Base-by-base conservation (phyloP, 2,329 filamentous ascomycete species). In the Hawksworthiomyces lignivorus region DNA sequence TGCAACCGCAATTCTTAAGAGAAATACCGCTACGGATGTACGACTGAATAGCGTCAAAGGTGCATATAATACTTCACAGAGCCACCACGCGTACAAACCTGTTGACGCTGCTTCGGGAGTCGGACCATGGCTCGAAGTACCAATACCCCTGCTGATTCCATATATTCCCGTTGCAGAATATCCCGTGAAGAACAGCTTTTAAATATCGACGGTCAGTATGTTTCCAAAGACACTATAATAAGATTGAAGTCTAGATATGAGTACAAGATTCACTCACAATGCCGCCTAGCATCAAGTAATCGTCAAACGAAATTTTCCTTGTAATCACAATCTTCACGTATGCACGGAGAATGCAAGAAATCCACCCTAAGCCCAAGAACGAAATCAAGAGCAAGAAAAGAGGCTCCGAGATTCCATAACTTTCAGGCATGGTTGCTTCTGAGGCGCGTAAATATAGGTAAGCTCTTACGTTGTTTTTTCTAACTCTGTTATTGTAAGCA, bases 231-330 rank as follows among this genome's bases (percentile, higher is more conserved):
- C 11, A 12, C n/a, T n/a, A n/a, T n/a, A n/a, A n/a, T n/a, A n/a
- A n/a, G n/a, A n/a, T n/a, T n/a, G n/a, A n/a, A n/a, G n/a, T n/a
- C n/a, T n/a, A n/a, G n/a, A n/a, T n/a, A n/a, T n/a, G n/a, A n/a
- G n/a, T n/a, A n/a, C n/a, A n/a, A n/a, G n/a, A n/a, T n/a, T n/a
- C 7, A 27, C 49, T 38, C 54, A 74, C 70, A 56, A 70, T 55
- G 4, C 68, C 65, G 21, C 57, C 36, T 18, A 72, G 56, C 51
- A 72, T 70, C 34, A 72, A 53, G 48, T 61, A 67, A 58, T 75
- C 72, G 36, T 75, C 72, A 4, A 61, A 27, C 0, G 63, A 59
- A 26, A 69, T 53, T 22, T 60, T 63, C 38, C 64, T 67, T 29
- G 69, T 56, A 18, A 73, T 52, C 21, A 61, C 55, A 1, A 60